Base-by-base conservation (phyloP, 169 alveolate species). In the Plasmodium blacklocki region DNA sequence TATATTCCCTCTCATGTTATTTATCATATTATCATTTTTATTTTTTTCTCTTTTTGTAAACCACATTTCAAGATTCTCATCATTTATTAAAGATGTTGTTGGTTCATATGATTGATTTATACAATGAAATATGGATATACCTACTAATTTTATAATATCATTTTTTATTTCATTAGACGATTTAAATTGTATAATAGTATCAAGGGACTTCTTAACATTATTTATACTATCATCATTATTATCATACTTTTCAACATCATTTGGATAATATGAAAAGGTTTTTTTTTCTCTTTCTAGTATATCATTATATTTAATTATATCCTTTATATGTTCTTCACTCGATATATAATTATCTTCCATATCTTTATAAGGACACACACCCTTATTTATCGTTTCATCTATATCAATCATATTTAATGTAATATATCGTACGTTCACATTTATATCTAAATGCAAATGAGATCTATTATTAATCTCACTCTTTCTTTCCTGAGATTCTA, bases 121-220 rank as follows among this genome's bases (percentile, higher is more conserved):
- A 21, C 71, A 71, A 21, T 86, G 29, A 59, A 86, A 86, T 59
- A 86, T 86, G 43, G 92, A 86, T 26, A 86, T 60, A n/a, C 92
- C 92, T n/a, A 86, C 43, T 47, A n/a, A 15, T 56, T 49, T 73
- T 39, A 45, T 32, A 52, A 86, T 62, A n/a, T 86, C 92, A 14
- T 62, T 71, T 86, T 86, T 86, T 43, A 86, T 56, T 52, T 86
- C 88, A 7, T 86, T 8, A 43, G 88, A 70, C 8, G 88, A 71
- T 71, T 86, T 86, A 64, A 86, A 86, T 1, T 50, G 11, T 15
- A 73, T 19, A 8, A 54, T 45, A 54, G 54, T 18, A 32, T 71
- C 54, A 2, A 18, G 60, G 3, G 26, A 11, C 9, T 15, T 18
- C 6, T 5, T 54, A 15, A 54, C 11, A 15, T 54, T 54, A 54